These are phyloP conservation scores for Pochonia chlamydosporia DNA, from an alignment of 2,329 filamentous ascomycete genomes.

Conservation along the genomic window DNA sequence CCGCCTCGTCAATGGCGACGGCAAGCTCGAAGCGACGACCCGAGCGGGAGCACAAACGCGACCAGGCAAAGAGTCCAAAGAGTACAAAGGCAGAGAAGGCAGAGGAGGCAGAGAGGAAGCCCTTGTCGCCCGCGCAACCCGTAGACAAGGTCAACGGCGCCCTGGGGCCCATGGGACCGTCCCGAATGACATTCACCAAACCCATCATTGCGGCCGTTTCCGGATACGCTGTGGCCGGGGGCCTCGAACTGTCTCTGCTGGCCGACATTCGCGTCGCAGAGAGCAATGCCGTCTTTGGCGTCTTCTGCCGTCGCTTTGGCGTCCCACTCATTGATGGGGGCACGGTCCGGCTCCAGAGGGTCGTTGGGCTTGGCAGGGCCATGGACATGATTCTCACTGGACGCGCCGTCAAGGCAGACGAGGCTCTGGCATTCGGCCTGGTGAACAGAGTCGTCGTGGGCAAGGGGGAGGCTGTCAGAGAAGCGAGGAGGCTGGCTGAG, in stretches of 20 bases:
- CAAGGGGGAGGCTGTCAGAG: constrained; percentile 43
- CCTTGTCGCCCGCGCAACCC: not conserved
- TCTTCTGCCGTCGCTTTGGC: constrained; percentile 43
- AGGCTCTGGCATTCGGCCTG: constrained; percentile 46
- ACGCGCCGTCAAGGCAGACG: constrained; percentile 37
- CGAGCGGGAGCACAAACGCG: no score
- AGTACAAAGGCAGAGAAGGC: not conserved
- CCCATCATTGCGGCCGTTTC: constrained; percentile 46
- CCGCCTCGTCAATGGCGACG: constrained; percentile 9
- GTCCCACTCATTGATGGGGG: constrained; percentile 29
- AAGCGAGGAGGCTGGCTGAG: constrained; percentile 40
- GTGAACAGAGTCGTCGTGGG: constrained; percentile 43
- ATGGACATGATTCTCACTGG: constrained; percentile 54
- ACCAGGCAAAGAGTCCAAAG: no score
- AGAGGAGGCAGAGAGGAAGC: constrained; percentile 7
- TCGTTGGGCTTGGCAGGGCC: constrained; percentile 46
- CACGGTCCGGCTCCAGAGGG: constrained; percentile 43
- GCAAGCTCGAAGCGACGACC: no score
- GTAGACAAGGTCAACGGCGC: constrained; percentile 20
- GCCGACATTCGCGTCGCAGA: constrained; percentile 49
- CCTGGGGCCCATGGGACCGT: constrained; percentile 42
- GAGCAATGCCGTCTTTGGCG: constrained; percentile 46
- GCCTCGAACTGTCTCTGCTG: constrained; percentile 44
- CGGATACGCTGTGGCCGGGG: constrained; percentile 48
- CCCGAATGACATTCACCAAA: constrained; percentile 42